phyloP scores from a whole-genome alignment of 148 eudicot species.

The Limonium bicolor region DNA sequence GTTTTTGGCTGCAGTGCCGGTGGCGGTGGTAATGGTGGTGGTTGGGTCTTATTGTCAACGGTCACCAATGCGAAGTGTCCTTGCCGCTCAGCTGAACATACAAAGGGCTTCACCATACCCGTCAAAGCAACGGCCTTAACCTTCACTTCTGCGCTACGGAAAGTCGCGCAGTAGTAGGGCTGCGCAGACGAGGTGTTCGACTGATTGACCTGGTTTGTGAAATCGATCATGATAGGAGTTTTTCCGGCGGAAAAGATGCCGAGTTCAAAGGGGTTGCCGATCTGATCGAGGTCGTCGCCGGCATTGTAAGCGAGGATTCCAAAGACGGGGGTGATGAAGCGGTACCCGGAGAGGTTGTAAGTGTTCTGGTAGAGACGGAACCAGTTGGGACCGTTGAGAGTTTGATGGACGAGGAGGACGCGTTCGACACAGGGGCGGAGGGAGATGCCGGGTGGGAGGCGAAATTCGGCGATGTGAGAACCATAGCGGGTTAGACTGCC shows the following conservation, averaged over 20 bases:
- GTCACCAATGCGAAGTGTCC: conserved; percentile 73
- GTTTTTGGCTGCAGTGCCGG: conserved; percentile 15
- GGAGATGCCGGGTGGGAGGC: conserved; percentile 21
- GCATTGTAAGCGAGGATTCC: conserved; percentile 69
- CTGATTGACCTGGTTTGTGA: conserved; percentile 15
- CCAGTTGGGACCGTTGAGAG: conserved; percentile 42
- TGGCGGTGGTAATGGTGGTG: conserved; percentile 12
- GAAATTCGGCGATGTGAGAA: conserved; percentile 45
- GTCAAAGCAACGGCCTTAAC: conserved; percentile 16
- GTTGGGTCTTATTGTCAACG: too few species aligned
- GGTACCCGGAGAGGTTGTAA: conserved; percentile 43
- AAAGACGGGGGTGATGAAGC: conserved; percentile 58
- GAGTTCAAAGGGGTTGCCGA: conserved; percentile 47
- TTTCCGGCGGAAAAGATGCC: conserved; percentile 20
- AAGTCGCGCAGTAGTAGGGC: conserved; percentile 52
- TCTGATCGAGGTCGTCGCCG: conserved; percentile 25
- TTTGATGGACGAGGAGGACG: conserved; percentile 43
- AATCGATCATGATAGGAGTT: conserved; percentile 45
- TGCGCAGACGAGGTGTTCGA: conserved; percentile 3
- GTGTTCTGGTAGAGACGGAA: conserved; percentile 38
- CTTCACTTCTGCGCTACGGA: conserved; percentile 11
- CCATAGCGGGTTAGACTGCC: conserved; percentile 80
- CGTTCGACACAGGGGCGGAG: conserved; percentile 67
- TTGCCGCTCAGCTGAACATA: conserved; percentile 37
- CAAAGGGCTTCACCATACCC: conserved; percentile 31